phyloP scores from a whole-genome alignment of 495 filamentous ascomycete species.

The Astrothelium macrocarpum region DNA sequence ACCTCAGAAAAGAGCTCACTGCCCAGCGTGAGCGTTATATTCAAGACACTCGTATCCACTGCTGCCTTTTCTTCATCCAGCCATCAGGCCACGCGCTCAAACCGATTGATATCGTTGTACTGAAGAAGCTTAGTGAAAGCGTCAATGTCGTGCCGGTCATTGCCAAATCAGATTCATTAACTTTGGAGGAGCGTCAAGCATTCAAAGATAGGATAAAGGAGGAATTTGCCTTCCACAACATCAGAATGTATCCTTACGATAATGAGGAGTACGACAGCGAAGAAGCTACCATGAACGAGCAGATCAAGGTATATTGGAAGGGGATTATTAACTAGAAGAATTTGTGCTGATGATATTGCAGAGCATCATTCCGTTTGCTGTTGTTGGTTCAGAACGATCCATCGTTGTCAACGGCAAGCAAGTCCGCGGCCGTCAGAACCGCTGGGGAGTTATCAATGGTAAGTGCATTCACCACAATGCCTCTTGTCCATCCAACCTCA shows the following conservation, averaged over 20 bases:
- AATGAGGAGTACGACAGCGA: constrained; percentile 98
- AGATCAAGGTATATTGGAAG: constrained; percentile 72
- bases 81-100: constrained; percentile 95
- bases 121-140: constrained; percentile 97
- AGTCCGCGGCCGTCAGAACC: constrained; percentile 94
- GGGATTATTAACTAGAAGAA: background rate
- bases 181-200: constrained; percentile 83
- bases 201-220: constrained; percentile 99
- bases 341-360: constrained; percentile 26
- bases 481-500: background rate
- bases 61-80: constrained; percentile 99
- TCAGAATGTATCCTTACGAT: constrained; percentile 99
- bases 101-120: constrained; percentile 97
- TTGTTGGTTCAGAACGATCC: constrained; percentile 94
- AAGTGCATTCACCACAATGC: background rate
- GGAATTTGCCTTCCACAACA: constrained; percentile 98
- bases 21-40: constrained; percentile 98
- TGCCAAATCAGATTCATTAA: constrained; percentile 94
- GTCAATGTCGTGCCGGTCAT: constrained; percentile 99
- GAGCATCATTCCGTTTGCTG: constrained; percentile 94
- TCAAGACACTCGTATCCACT: constrained; percentile 97
- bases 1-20: constrained; percentile 98
- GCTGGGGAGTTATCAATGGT: constrained; percentile 95
- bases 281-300: constrained; percentile 83
- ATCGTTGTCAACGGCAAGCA: constrained; percentile 97